Evolutionary conservation across 108 stramenopile genomes (phyloP).

Genomic region (Craspedostauros australis): DNA sequence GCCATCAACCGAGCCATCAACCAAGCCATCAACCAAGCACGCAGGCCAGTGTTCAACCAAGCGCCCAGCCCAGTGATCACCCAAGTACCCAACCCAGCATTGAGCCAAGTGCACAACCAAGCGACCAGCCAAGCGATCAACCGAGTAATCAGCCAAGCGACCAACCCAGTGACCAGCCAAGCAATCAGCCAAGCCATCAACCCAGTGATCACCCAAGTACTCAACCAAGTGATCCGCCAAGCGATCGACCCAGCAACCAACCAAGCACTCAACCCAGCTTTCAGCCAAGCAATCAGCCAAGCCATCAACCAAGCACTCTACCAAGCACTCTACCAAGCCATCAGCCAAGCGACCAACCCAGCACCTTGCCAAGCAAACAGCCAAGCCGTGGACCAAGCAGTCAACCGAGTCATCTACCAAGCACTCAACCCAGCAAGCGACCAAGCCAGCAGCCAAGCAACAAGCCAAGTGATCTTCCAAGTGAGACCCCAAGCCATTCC

Average conservation of each 20-base stretch:
- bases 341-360: conserved; percentile 1
- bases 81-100: neutral
- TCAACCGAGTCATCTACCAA: neutral
- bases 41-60: neutral
- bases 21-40: too few relatives aligned
- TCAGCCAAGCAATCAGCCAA: neutral
- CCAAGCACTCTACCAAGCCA: neutral
- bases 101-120: neutral
- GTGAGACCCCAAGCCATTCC: neutral
- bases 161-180: neutral
- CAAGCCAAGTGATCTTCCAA: neutral
- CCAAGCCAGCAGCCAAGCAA: neutral
- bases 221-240: neutral
- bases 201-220: neutral
- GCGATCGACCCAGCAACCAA: neutral
- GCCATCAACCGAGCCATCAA: too few relatives aligned
- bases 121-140: too few relatives aligned
- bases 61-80: neutral
- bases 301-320: neutral
- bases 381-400: neutral
- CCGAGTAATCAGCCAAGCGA: too few relatives aligned
- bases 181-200: neutral
- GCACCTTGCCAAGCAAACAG: neutral
- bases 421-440: neutral
- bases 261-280: neutral